These are phyloP conservation scores for Coffea humblotiana DNA, from an alignment of 305 asterid genomes.

Conservation along the genomic window DNA sequence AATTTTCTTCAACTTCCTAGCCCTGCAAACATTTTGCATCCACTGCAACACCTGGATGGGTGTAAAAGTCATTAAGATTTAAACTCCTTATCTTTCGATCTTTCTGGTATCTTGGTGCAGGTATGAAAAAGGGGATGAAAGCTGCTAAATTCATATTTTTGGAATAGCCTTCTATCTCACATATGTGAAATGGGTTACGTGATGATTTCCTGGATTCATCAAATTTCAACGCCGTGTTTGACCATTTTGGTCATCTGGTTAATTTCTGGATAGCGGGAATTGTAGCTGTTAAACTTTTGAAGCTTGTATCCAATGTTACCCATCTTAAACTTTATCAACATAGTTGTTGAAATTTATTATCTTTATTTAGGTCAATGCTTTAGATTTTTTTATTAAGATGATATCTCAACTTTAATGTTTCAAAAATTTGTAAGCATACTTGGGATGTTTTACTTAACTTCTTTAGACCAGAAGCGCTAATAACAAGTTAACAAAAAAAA, in stretches of 20 bases:
- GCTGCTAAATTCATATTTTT: background rate
- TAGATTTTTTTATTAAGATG: background rate
- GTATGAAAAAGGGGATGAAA: background rate
- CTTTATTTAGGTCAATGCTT: background rate
- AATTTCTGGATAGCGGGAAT: background rate
- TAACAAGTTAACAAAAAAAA: no score
- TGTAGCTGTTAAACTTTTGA: background rate
- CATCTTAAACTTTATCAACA: background rate
- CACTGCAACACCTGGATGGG: background rate
- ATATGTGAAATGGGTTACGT: background rate
- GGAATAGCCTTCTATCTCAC: background rate
- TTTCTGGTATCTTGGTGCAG: background rate
- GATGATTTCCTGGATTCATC: background rate
- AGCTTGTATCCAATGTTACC: background rate
- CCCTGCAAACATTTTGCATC: background rate
- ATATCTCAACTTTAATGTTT: background rate
- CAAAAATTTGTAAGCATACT: no score
- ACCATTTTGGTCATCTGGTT: background rate
- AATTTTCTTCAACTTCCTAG: background rate
- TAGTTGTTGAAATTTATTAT: background rate
- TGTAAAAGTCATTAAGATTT: background rate
- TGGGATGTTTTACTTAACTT: no score
- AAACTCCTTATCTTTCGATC: background rate
- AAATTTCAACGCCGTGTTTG: background rate
- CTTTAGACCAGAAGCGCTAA: no score